phyloP scores from a whole-genome alignment of 2,329 filamentous ascomycete species.

The Aspergillus uvarum region DNA sequence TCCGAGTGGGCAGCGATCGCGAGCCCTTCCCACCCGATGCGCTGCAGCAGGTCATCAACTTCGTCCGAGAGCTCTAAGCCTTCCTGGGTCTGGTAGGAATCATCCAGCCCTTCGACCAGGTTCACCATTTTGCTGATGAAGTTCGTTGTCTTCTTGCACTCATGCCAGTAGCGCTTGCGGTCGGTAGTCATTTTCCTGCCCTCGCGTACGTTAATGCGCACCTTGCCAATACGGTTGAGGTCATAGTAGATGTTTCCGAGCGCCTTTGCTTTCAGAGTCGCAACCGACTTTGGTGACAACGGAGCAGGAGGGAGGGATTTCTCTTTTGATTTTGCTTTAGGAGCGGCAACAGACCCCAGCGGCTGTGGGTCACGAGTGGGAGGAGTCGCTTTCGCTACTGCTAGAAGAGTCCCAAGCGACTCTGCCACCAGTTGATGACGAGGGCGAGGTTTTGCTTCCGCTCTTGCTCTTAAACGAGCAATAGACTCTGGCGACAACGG shows the following conservation, averaged over 20 bases:
- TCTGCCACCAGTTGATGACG: too few relatives aligned
- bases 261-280: background rate
- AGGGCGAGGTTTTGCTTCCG: too few relatives aligned
- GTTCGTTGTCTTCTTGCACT: background rate
- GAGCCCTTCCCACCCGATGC: slow-evolving; percentile 27
- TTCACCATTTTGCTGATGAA: background rate
- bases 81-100: background rate
- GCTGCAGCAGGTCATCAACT: too few relatives aligned
- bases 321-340: too few relatives aligned
- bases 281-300: background rate
- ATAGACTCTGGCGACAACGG: too few relatives aligned
- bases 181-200: background rate
- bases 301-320: background rate
- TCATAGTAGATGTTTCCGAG: background rate
- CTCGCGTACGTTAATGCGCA: background rate
- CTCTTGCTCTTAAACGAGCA: too few relatives aligned
- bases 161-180: background rate
- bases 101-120: background rate
- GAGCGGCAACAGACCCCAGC: too few relatives aligned
- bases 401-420: too few relatives aligned
- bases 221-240: background rate
- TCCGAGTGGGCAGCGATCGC: slow-evolving; percentile 29
- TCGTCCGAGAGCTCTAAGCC: too few relatives aligned
- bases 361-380: too few relatives aligned
- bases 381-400: too few relatives aligned